Base-by-base conservation (phyloP, 2,329 filamentous ascomycete species). In the Trichoderma cornu-damae region DNA sequence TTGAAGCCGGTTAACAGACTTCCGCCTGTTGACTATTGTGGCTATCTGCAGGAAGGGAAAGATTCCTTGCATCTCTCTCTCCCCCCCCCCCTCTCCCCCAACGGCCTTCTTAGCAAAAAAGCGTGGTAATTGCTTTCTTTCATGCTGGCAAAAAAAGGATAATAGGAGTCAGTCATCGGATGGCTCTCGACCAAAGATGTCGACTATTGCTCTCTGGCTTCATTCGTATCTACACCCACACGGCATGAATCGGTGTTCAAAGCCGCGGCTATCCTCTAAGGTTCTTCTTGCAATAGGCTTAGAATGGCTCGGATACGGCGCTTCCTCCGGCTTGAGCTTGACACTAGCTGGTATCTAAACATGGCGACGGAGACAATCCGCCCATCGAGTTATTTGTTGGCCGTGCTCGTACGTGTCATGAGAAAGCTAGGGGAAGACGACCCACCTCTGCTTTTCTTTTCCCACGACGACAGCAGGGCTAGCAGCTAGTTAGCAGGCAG, bases 211-310 rank as follows among this genome's bases (percentile, higher is more conserved):
- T 52, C 5, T 52, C 9, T 3, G 8, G 18, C 24, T 34, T 18
- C 7, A 16, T 11, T 18, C 9, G 6, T 22, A 32, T 43, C 49
- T 43, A 9, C 26, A 16, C 12, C 14, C 22, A n/a, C 8, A 42
- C 49, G 49, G 49, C 49, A 43, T 22, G 9, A n/a, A 16, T 52
- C 49, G 49, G 49, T 43, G 9, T 20, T 34, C 37, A 43, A 34
- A 52, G 49, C 49, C 49, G 49, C 28, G 28, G 22, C 38, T 42
- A 52, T 11, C 37, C 49, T 52, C 37, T 42, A 6, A n/a, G 28
- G 24, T 32, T 26, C 5, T 34, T 18, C 11, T 7, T 52, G 37
- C 37, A 16, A 40, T 32, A 24, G 6, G 8, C 18, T n/a, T 30
- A 30, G 28, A 30, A 32, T 5, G 20, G 49, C n/a, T 24, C 14